Evolutionary conservation across 2,329 filamentous ascomycete genomes (phyloP).

Genomic region (Fusarium sororula): DNA sequence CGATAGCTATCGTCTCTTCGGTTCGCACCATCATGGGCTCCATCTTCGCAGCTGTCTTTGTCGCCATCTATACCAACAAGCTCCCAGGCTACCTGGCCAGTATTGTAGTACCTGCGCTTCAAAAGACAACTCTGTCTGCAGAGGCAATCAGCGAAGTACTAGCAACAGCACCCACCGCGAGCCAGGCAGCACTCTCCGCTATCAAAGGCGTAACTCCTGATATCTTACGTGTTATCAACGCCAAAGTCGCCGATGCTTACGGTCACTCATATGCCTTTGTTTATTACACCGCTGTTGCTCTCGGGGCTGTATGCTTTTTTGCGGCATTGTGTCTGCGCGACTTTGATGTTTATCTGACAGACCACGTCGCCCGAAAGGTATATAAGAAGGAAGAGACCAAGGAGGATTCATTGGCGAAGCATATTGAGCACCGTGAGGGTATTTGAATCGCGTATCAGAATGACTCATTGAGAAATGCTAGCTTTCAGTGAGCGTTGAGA

Average conservation of each 20-base stretch:
- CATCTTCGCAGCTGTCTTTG: neutral
- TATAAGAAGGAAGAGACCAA: neutral
- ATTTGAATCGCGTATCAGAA: neutral
- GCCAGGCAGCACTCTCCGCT: neutral
- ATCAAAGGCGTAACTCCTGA: neutral
- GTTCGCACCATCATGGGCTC: neutral
- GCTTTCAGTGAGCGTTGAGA: accelerated
- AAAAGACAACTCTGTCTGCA: neutral
- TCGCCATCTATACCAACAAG: neutral
- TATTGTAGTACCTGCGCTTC: neutral
- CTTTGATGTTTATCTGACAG: neutral
- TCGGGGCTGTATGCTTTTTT: neutral
- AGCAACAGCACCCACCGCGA: neutral
- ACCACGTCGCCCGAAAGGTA: neutral
- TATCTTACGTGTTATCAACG: neutral
- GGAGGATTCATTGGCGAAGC: neutral
- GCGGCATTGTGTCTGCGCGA: neutral
- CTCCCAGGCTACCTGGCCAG: neutral
- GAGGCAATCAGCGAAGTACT: neutral
- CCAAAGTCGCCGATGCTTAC: neutral
- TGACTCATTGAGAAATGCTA: neutral
- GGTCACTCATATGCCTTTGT: neutral
- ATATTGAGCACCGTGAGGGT: neutral
- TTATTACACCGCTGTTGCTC: neutral
- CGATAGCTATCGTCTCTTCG: neutral